phyloP scores from a whole-genome alignment of 1,284 basidiomycete genomes.

The Leccinum pachyderme region DNA sequence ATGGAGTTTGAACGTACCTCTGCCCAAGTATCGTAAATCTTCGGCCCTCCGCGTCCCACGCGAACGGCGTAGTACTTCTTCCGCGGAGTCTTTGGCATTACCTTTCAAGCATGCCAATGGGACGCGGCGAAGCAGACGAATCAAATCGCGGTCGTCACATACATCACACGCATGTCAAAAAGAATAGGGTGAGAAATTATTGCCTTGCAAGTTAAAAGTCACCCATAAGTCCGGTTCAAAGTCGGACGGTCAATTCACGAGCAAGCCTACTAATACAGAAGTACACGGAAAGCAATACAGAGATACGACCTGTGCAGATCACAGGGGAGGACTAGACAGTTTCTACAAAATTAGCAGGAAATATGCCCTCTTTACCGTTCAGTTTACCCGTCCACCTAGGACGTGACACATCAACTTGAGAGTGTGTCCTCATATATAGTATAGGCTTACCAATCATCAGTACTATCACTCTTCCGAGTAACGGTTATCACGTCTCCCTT shows the following conservation, averaged over 20 bases:
- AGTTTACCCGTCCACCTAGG: slow-evolving; percentile 73
- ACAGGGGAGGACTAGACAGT: slow-evolving; percentile 36
- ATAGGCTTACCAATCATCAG: slow-evolving; percentile 69
- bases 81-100: slow-evolving; percentile 34
- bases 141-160: too few species aligned
- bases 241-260: too few species aligned
- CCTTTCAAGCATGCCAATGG: neutral
- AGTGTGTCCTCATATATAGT: neutral
- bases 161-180: too few species aligned
- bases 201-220: too few species aligned
- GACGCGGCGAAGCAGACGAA: too few species aligned
- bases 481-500: slow-evolving; percentile 82
- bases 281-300: neutral
- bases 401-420: slow-evolving; percentile 3
- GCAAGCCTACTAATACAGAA: too few species aligned
- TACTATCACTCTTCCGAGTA: slow-evolving; percentile 71
- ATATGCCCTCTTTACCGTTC: slow-evolving; percentile 48
- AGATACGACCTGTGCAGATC: neutral
- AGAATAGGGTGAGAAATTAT: too few species aligned
- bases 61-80: slow-evolving; percentile 59
- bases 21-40: slow-evolving; percentile 54
- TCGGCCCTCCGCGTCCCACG: slow-evolving; percentile 50
- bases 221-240: too few species aligned
- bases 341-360: slow-evolving; percentile 67
- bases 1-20: slow-evolving; percentile 38